Percentiles rank a stretch among this genome's conserved stretches.
phyloP scores from a whole-genome alignment of 2,329 filamentous ascomycete species.

The Penicillium glabrum region DNA sequence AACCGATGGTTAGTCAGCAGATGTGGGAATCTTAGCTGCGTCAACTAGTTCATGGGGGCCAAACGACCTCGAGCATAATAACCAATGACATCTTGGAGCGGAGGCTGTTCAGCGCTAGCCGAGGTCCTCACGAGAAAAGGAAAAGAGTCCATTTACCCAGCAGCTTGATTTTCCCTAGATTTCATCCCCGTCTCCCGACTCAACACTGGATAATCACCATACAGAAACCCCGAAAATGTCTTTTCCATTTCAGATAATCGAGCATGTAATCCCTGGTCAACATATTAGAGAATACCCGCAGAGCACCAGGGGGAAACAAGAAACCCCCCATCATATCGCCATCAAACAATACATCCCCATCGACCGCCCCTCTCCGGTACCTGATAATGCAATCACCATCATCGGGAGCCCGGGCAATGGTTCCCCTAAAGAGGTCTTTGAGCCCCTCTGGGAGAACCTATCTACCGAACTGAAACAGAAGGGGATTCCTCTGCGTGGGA shows the following conservation, averaged over 20 bases:
- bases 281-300: conserved; percentile 57
- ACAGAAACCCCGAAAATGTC: not conserved
- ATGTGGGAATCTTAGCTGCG: too few species aligned
- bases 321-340: conserved; percentile 50
- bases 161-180: too few species aligned
- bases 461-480: conserved; percentile 52
- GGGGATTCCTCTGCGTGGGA: conserved; percentile 66
- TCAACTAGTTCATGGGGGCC: too few species aligned
- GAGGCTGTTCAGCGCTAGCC: too few species aligned
- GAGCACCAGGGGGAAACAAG: conserved; percentile 49
- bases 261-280: conserved; percentile 50
- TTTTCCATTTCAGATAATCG: conserved; percentile 40
- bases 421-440: conserved; percentile 59
- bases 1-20: too few species aligned
- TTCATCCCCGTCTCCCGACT: too few species aligned
- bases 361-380: conserved; percentile 41
- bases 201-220: too few species aligned
- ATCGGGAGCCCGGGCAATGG: conserved; percentile 16
- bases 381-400: conserved; percentile 42
- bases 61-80: too few species aligned
- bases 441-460: conserved; percentile 80
- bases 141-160: too few species aligned
- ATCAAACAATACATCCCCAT: conserved; percentile 59
- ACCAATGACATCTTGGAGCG: too few species aligned
- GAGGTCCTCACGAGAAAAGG: too few species aligned